A percentile compares a stretch with the other conserved stretches of the same genome.
Conservation (phyloP, 441 rosid genomes). For the Syzygium malaccense region DNA sequence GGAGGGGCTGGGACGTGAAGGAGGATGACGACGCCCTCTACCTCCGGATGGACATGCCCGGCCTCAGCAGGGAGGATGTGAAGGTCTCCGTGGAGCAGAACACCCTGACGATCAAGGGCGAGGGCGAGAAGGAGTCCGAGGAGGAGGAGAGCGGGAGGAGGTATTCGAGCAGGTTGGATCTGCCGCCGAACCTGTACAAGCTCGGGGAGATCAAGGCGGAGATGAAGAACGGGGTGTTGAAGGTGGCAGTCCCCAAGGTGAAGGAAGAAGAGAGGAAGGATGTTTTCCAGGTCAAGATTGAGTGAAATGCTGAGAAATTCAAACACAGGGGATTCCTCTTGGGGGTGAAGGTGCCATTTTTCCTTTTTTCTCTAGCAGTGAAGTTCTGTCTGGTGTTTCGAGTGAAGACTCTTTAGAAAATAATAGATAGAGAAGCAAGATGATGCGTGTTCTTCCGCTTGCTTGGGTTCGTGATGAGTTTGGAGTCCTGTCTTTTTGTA, state of each 20-base stretch:
- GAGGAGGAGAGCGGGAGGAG: constrained; percentile 19
- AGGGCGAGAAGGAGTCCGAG: constrained; percentile 27
- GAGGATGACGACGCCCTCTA: constrained; percentile 44
- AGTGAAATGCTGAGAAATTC: neutral
- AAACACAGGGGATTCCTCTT: neutral
- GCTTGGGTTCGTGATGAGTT: neutral
- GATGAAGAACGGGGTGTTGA: constrained; percentile 68
- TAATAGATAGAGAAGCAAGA: neutral
- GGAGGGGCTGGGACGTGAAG: constrained; percentile 56
- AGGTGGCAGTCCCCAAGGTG: constrained; percentile 49
- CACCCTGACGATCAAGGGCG: constrained; percentile 47
- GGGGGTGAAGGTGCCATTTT: neutral
- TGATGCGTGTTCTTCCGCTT: neutral
- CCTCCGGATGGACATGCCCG: constrained; percentile 60
- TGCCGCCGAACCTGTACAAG: constrained; percentile 40
- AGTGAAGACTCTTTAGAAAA: neutral
- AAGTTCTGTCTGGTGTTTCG: neutral
- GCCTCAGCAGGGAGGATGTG: constrained; percentile 58
- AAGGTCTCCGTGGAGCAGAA: constrained; percentile 49
- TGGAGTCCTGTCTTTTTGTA: neutral
- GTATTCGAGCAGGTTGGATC: constrained; percentile 41
- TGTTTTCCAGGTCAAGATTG: neutral
- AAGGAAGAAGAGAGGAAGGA: constrained; percentile 10
- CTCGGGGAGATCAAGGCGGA: constrained; percentile 50
- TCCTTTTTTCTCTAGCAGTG: neutral